These are phyloP conservation scores for Capsella bursapastoris DNA, from an alignment of 345 rosid species.

Conservation along the genomic window DNA sequence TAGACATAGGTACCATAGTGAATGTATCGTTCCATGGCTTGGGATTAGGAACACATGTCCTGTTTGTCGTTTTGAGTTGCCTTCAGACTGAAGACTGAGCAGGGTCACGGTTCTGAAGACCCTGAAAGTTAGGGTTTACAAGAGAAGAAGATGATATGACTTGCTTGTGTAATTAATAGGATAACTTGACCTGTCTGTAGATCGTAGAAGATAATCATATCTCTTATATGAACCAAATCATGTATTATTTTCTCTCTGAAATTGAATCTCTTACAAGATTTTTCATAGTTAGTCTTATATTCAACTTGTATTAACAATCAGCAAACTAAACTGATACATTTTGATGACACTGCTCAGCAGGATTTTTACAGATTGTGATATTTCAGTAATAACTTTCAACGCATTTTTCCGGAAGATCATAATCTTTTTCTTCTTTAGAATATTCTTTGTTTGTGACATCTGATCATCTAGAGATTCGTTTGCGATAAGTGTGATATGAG, in stretches of 20 bases:
- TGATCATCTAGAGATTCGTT: slow-evolving; percentile 9
- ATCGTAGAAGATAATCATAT: neutral
- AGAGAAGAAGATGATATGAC: slow-evolving; percentile 9
- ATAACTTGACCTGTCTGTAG: slow-evolving; percentile 5
- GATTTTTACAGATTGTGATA: neutral
- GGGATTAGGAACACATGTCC: slow-evolving; percentile 89
- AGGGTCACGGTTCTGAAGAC: slow-evolving; percentile 24
- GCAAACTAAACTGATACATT: neutral
- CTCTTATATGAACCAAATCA: neutral
- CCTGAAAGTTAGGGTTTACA: slow-evolving; percentile 9
- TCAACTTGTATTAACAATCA: neutral
- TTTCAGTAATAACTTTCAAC: neutral
- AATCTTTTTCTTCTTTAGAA: neutral
- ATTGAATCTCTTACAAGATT: neutral
- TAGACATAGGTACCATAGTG: slow-evolving; percentile 76
- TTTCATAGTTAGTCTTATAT: neutral
- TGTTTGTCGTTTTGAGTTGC: slow-evolving; percentile 87
- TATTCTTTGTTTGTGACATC: neutral
- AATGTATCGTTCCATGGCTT: slow-evolving; percentile 91
- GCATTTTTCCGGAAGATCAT: neutral
- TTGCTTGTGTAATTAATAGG: slow-evolving; percentile 12
- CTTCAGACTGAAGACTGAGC: slow-evolving; percentile 65
- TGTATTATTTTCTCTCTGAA: neutral
- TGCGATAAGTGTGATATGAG: slow-evolving; percentile 12
- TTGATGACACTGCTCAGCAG: neutral